Base-by-base conservation (phyloP, 1,139 yeast species). In the Lodderomyces margitis region DNA sequence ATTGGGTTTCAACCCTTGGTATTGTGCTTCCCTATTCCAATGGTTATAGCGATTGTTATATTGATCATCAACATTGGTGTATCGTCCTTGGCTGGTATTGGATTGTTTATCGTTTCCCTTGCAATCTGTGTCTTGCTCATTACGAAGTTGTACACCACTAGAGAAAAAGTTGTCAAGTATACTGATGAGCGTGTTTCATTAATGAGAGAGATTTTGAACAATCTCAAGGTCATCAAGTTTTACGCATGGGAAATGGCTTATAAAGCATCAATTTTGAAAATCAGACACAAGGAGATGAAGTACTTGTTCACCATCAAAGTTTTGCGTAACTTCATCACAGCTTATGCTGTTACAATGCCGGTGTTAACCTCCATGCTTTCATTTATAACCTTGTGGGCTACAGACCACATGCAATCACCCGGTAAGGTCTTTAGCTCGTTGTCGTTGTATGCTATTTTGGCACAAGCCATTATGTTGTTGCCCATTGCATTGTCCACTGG, bases 401-500 rank as follows among this genome's bases (percentile, higher is more conserved):
- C 65, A 33, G 52, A 56, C 41, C 46, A 52, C 16, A 61, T 63
- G 62, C 65, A 57, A 50, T 54, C 66, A 12, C 67, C 76, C 12
- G 78, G 77, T 32, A 63, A 64, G 38, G 70, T 75, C 11, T 76
- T 78, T 49, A 67, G 81, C 7, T 74, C 81, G 0, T 66, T 78
- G 47, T 66, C 80, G 1, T 64, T 78, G 46, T 78, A 74, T 51
- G 65, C 78, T 36, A 71, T 76, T 37, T 67, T 78, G 52, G 75
- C 79, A 3, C 71, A 68, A 47, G 75, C 78, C 25, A 69, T 78
- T 44, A 67, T 76, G 67, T 61, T 77, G 49, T 63, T 78, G 45
- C 82, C 83, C 11, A 61, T 75, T 43, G 78, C 88, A 14, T 65
- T 77, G 43, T 72, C 78, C 10, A 66, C 79, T 24, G 75, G 75